Evolutionary conservation across 202 grass and related monocot genomes (phyloP).

Genomic region (Carex sylvatica): DNA sequence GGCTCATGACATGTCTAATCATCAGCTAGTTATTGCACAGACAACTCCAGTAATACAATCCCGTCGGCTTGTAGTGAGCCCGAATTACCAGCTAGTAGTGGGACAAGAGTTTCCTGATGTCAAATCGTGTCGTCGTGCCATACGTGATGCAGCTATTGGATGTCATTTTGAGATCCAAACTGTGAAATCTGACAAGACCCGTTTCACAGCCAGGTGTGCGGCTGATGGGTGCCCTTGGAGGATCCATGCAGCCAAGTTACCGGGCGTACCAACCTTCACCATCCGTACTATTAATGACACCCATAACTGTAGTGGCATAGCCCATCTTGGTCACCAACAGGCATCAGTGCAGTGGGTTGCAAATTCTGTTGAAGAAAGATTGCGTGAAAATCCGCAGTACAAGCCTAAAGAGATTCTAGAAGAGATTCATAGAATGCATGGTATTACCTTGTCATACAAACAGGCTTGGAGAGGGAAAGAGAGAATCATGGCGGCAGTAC

Average conservation of each 20-base stretch:
- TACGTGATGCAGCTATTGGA: conserved; percentile 83
- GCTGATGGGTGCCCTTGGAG: conserved; percentile 81
- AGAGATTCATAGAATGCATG: conserved; percentile 93
- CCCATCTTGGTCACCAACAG: conserved; percentile 96
- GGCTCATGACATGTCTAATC: conserved; percentile 47
- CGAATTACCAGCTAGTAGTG: conserved; percentile 61
- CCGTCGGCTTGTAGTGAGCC: conserved; percentile 52
- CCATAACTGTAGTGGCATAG: conserved; percentile 70
- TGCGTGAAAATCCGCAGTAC: conserved; percentile 94
- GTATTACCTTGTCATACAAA: conserved; percentile 96
- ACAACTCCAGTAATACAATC: conserved; percentile 65
- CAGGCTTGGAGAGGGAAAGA: conserved; percentile 99
- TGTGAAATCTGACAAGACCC: conserved; percentile 83
- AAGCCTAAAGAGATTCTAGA: conserved; percentile 99
- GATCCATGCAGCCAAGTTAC: conserved; percentile 88
- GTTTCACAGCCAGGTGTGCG: conserved; percentile 88
- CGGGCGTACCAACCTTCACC: conserved; percentile 78
- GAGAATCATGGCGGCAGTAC: conserved; percentile 84
- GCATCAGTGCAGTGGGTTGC: conserved; percentile 98
- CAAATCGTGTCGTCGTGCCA: conserved; percentile 86
- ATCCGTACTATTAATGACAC: conserved; percentile 90
- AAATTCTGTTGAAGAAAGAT: conserved; percentile 73
- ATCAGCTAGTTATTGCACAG: conserved; percentile 42
- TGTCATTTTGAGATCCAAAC: conserved; percentile 99
- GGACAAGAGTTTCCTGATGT: conserved; percentile 87